Evolutionary conservation across 441 rosid genomes (phyloP).

Genomic region (Erysimum cheiri): DNA sequence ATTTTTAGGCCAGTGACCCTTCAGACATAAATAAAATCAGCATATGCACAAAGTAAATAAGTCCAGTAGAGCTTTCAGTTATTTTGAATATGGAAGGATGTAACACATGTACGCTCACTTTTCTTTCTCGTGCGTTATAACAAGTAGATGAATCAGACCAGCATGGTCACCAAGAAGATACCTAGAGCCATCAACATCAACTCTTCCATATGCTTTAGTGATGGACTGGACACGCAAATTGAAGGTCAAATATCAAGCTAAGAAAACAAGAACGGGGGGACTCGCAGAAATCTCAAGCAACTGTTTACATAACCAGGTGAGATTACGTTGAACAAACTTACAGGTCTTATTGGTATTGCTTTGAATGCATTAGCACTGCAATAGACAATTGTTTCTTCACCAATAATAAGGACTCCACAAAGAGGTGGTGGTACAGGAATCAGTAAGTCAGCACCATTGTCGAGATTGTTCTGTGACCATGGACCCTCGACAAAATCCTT

Average conservation of each 20-base stretch:
- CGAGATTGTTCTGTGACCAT: constrained; percentile 95
- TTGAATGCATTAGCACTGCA: constrained; percentile 90
- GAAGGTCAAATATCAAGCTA: constrained; percentile 39
- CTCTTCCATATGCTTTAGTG: constrained; percentile 98
- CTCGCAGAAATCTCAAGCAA: constrained; percentile 11
- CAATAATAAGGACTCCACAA: constrained; percentile 95
- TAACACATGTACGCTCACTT: constrained; percentile 62
- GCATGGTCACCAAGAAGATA: constrained; percentile 98
- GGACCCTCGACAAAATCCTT: constrained; percentile 98
- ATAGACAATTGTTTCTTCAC: constrained; percentile 96
- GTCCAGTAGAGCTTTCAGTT: constrained; percentile 2
- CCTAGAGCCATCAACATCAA: constrained; percentile 99
- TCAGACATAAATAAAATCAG: constrained; percentile 40
- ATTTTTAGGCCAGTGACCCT: constrained; percentile 97
- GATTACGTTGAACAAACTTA: constrained; percentile 50
- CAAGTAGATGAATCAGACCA: constrained; percentile 93
- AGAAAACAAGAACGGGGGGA: constrained; percentile 14
- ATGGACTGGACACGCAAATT: constrained; percentile 63
- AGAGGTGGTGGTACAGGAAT: constrained; percentile 98
- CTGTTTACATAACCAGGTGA: constrained; percentile 17
- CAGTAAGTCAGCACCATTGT: constrained; percentile 91
- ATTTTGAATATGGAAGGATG: constrained; percentile 8
- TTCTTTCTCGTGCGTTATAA: constrained; percentile 96
- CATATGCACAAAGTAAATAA: constrained; percentile 25
- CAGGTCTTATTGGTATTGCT: constrained; percentile 95